A percentile compares a stretch with the other conserved stretches of the same genome.
Conservation (phyloP, 176 grass and related monocot genomes). For the Carex myosuroides region DNA sequence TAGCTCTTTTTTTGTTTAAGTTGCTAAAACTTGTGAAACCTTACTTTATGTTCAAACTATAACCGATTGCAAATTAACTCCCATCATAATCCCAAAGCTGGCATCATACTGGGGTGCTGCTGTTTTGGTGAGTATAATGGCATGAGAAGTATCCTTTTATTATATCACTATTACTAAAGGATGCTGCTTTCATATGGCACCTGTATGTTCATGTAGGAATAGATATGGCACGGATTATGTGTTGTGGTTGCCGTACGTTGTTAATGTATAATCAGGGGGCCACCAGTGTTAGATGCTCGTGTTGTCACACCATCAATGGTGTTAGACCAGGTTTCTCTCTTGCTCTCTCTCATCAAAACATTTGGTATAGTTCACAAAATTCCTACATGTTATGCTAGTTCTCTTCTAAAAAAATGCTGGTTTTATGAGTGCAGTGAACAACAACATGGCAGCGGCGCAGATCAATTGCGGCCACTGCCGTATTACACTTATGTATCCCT, state of each 20-base stretch:
- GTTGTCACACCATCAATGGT: slow-evolving; percentile 78
- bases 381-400: slow-evolving; percentile 13
- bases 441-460: slow-evolving; percentile 45
- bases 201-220: slow-evolving; percentile 36
- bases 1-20: neutral
- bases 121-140: slow-evolving; percentile 1
- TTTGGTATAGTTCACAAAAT: neutral
- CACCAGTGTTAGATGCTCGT: slow-evolving; percentile 77
- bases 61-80: neutral
- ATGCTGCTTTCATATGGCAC: neutral
- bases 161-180: neutral
- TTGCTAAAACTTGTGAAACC: neutral
- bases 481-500: slow-evolving; percentile 83
- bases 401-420: slow-evolving; percentile 14
- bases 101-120: neutral
- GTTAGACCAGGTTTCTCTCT: slow-evolving; percentile 55
- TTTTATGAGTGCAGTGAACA: slow-evolving; percentile 49
- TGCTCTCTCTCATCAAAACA: neutral
- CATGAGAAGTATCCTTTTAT: slow-evolving; percentile 4
- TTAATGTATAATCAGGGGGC: slow-evolving; percentile 76
- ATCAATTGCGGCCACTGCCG: slow-evolving; percentile 63
- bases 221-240: slow-evolving; percentile 84
- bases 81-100: neutral
- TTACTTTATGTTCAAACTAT: neutral
- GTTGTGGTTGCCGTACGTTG: slow-evolving; percentile 75